Percentiles rank a stretch among this genome's conserved stretches.
phyloP scores from a whole-genome alignment of 1,284 basidiomycete species.

The Caloboletus firmus region DNA sequence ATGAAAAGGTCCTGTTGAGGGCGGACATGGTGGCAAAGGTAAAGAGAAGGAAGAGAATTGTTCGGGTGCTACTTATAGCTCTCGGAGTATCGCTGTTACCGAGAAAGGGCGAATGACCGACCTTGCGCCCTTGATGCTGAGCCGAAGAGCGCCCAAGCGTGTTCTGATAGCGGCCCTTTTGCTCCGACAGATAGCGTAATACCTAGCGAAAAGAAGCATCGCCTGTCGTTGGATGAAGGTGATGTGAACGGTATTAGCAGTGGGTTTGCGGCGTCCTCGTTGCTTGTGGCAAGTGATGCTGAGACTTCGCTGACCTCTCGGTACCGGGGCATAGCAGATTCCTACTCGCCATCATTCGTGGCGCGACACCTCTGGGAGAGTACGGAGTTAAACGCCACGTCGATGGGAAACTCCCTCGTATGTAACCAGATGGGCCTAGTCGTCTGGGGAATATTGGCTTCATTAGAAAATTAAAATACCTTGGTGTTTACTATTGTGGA shows the following conservation, averaged over 20 bases:
- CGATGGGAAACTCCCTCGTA: too few relatives aligned
- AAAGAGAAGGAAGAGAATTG: not conserved
- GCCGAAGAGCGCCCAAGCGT: conserved; percentile 26
- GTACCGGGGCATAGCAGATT: too few relatives aligned
- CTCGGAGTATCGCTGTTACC: conserved; percentile 8
- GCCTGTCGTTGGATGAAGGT: not conserved
- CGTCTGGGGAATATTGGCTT: too few relatives aligned
- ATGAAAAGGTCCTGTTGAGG: conserved; percentile 31
- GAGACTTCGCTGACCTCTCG: too few relatives aligned
- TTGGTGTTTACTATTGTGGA: too few relatives aligned
- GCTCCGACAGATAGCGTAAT: conserved; percentile 8
- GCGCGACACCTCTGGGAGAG: too few relatives aligned
- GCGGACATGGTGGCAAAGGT: conserved; percentile 23
- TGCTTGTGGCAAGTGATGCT: too few relatives aligned
- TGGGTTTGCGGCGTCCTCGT: too few relatives aligned
- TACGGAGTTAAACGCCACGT: too few relatives aligned
- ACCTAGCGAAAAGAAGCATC: not conserved
- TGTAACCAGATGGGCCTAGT: too few relatives aligned
- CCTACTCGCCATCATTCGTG: too few relatives aligned
- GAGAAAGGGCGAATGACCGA: conserved; percentile 15
- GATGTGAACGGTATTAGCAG: not conserved
- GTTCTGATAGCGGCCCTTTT: conserved; percentile 2
- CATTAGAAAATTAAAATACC: too few relatives aligned
- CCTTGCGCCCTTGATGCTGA: conserved; percentile 10
- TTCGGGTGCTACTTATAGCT: conserved; percentile 28